These are phyloP conservation scores for Colletotrichum siamense DNA, from an alignment of 2,329 filamentous ascomycete species.

Conservation along the genomic window DNA sequence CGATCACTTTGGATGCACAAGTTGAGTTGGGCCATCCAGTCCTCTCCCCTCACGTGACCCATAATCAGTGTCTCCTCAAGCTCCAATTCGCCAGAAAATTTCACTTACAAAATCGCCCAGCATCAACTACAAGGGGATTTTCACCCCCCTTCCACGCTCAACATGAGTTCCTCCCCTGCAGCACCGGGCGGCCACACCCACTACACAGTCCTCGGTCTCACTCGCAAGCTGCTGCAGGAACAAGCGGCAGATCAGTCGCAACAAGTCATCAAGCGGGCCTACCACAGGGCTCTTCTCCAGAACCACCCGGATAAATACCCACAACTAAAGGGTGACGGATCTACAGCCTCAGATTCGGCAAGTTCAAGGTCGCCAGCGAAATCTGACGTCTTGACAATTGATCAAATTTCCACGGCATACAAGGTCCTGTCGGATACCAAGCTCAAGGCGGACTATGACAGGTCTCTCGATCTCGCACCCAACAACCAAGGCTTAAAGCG, in stretches of 20 bases:
- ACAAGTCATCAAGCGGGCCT: slow-evolving; percentile 64
- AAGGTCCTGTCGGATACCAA: slow-evolving; percentile 56
- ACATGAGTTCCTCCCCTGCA: slow-evolving; percentile 17
- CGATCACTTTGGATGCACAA: not conserved
- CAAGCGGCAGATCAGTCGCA: slow-evolving; percentile 40
- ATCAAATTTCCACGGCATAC: slow-evolving; percentile 69
- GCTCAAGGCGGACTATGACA: slow-evolving; percentile 60
- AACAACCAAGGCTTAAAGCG: slow-evolving; percentile 25
- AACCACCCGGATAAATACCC: slow-evolving; percentile 68
- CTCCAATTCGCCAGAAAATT: slow-evolving; percentile 16
- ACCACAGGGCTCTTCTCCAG: slow-evolving; percentile 67
- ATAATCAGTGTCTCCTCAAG: not conserved
- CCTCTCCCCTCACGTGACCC: slow-evolving; percentile 14
- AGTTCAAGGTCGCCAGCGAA: slow-evolving; percentile 12
- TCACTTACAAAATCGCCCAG: not conserved
- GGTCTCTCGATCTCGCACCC: slow-evolving; percentile 45
- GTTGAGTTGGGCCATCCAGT: not conserved
- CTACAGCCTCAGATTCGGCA: not conserved
- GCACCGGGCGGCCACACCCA: slow-evolving; percentile 46
- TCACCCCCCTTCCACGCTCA: not conserved
- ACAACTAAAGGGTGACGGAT: slow-evolving; percentile 13
- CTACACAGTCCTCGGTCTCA: slow-evolving; percentile 66
- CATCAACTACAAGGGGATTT: slow-evolving; percentile 21
- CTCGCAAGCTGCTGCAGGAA: slow-evolving; percentile 50
- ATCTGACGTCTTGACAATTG: slow-evolving; percentile 53